Percentiles rank a stretch among this genome's conserved stretches.
These are phyloP conservation scores for Xylaria sp. DNA, from an alignment of 495 filamentous ascomycete species.

Conservation along the genomic window DNA sequence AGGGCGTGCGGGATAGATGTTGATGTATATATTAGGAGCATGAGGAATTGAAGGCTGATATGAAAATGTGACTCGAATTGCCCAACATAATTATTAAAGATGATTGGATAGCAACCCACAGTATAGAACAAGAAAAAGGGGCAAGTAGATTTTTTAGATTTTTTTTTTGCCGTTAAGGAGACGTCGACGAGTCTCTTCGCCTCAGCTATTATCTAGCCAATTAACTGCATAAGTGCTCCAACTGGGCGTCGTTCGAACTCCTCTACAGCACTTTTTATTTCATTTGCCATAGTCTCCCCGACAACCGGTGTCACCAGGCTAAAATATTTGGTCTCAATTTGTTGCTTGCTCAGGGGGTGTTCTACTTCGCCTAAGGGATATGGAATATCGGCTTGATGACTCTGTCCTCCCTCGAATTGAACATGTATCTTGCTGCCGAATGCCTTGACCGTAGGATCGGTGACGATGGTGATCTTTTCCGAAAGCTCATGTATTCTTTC, in stretches of 20 bases:
- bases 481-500: neutral
- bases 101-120: too few relatives aligned
- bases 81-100: too few relatives aligned
- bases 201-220: neutral
- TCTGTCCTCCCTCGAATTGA: neutral
- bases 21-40: too few relatives aligned
- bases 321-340: neutral
- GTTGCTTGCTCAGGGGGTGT: neutral
- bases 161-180: too few relatives aligned
- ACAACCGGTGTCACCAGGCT: neutral
- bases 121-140: too few relatives aligned
- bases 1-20: too few relatives aligned
- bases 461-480: neutral
- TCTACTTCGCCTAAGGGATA: neutral
- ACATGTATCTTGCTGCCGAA: neutral
- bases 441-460: neutral
- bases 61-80: too few relatives aligned
- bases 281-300: neutral
- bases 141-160: too few relatives aligned
- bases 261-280: neutral
- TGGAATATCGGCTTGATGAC: neutral
- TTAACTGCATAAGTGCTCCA: neutral
- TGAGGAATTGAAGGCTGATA: too few relatives aligned
- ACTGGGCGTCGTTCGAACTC: neutral
- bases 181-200: too few relatives aligned